phyloP scores from a whole-genome alignment of 176 grass and related monocot species.

The Carex parvula region DNA sequence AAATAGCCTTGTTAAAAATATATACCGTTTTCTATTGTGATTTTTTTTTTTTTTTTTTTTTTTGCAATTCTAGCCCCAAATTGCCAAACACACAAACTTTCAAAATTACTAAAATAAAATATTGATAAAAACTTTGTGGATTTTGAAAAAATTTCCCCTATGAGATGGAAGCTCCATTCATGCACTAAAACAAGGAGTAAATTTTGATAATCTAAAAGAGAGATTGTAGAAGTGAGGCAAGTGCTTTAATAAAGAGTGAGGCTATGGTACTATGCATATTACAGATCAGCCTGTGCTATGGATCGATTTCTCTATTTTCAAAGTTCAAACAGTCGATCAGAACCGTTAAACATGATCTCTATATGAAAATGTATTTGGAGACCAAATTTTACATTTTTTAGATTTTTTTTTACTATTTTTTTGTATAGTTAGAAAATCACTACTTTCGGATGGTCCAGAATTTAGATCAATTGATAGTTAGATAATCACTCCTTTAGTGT shows the following conservation, averaged over 20 bases:
- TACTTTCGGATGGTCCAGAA: no score
- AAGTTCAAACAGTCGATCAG: no score
- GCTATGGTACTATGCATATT: no score
- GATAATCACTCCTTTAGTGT: not conserved
- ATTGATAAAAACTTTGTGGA: not conserved
- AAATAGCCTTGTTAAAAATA: not conserved
- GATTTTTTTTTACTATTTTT: no score
- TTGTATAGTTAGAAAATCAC: no score
- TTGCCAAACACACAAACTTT: not conserved
- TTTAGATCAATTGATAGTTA: no score
- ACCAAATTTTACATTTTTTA: no score
- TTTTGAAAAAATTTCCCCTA: not conserved
- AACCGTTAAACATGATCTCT: no score
- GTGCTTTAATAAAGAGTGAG: not conserved
- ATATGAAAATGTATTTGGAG: no score
- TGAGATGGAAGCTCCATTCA: not conserved
- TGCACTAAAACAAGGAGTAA: not conserved
- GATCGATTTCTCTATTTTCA: no score
- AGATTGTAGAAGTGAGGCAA: not conserved
- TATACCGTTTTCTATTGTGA: not conserved
- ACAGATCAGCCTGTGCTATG: no score
- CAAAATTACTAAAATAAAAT: not conserved
- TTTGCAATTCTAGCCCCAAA: not conserved
- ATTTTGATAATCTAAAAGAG: not conserved
- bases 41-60: not conserved